Conservation (phyloP, 1,139 yeast genomes). For the Yarrowia galli region DNA sequence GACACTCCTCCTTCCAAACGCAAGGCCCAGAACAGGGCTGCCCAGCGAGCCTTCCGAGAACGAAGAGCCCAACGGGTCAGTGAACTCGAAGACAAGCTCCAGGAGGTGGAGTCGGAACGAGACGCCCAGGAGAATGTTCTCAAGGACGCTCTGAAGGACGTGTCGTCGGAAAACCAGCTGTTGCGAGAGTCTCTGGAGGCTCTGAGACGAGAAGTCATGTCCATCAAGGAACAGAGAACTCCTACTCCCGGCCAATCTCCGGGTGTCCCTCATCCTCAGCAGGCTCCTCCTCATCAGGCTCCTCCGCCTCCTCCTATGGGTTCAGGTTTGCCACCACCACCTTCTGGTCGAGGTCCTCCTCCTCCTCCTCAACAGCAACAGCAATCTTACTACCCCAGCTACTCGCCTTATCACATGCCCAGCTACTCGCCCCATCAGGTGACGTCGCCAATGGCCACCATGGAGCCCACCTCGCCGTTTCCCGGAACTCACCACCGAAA, state of each 20-base stretch:
- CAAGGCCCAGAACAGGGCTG: constrained; percentile 94
- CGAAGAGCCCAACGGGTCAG: constrained; percentile 69
- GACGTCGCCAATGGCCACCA: constrained; percentile 31
- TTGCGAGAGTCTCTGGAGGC: constrained; percentile 42
- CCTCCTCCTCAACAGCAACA: background rate
- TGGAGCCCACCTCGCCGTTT: constrained; percentile 35
- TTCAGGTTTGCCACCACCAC: background rate
- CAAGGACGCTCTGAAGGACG: constrained; percentile 57
- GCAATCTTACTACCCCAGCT: constrained; percentile 5
- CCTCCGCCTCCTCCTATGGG: constrained; percentile 1
- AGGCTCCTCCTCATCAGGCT: background rate
- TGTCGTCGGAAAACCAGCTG: constrained; percentile 45
- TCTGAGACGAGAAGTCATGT: constrained; percentile 42
- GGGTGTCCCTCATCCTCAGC: background rate
- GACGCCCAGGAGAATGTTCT: constrained; percentile 48
- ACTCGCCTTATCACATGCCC: constrained; percentile 22
- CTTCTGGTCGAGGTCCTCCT: background rate
- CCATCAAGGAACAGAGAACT: constrained; percentile 34
- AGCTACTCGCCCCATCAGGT: constrained; percentile 16
- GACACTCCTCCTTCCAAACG: constrained; percentile 64
- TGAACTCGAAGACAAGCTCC: constrained; percentile 61
- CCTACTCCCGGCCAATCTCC: constrained; percentile 11
- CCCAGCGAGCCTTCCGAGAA: constrained; percentile 91
- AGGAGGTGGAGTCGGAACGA: constrained; percentile 70
- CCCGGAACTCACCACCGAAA: constrained; percentile 19